Conservation (phyloP, 164 flowering plant species). For the Vitis rotundifolia region DNA sequence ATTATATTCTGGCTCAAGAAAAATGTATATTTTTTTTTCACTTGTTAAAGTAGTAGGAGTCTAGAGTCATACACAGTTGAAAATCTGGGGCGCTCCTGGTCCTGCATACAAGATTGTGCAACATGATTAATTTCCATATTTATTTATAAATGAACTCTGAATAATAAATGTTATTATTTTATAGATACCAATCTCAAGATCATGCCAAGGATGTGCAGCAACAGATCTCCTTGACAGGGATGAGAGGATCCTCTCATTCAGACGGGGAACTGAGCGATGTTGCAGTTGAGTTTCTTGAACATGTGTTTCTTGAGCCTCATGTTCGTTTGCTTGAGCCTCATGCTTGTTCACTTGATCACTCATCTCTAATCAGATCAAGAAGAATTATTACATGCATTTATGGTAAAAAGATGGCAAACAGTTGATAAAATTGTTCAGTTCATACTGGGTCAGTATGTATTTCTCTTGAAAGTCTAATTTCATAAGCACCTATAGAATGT, state of each 20-base stretch:
- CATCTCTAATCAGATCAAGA: conserved; percentile 28
- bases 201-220: conserved; percentile 91
- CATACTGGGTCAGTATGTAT: no score
- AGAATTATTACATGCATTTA: neutral
- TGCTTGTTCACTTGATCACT: conserved; percentile 22
- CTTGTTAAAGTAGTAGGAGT: neutral
- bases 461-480: no score
- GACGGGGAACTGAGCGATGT: conserved; percentile 34
- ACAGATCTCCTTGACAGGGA: conserved; percentile 75
- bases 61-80: conserved; percentile 47
- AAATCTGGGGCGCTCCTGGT: conserved; percentile 59
- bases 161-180: neutral
- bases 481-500: no score
- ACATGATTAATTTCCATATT: conserved; percentile 3
- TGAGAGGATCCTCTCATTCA: conserved; percentile 75
- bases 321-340: conserved; percentile 11
- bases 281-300: neutral
- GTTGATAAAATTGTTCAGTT: neutral
- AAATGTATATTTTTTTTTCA: no score
- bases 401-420: neutral
- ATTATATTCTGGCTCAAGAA: no score
- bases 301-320: conserved; percentile 6
- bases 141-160: neutral
- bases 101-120: conserved; percentile 40
- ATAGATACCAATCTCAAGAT: conserved; percentile 71